A percentile compares a stretch with the other conserved stretches of the same genome.
Evolutionary conservation across 768 basidiomycete genomes (phyloP).

Genomic region (Amanita thiersii): DNA sequence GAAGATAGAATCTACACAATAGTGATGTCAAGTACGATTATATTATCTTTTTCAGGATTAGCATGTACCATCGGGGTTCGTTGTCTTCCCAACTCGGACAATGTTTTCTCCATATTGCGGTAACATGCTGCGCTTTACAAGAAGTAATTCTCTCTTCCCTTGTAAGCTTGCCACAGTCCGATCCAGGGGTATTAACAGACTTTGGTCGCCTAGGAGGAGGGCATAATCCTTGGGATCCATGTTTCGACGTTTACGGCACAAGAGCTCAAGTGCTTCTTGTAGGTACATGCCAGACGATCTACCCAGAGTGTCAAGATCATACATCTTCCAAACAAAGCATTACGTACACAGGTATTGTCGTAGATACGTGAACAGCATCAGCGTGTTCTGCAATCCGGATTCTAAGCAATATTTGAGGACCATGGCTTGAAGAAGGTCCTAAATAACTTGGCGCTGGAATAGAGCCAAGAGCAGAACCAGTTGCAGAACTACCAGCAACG

Average conservation of each 20-base stretch:
- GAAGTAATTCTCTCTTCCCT: conserved; percentile 74
- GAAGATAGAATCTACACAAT: conserved; percentile 76
- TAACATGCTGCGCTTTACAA: conserved; percentile 75
- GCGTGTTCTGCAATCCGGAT: conserved; percentile 75
- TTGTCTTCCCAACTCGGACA: conserved; percentile 60
- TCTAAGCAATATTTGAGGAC: conserved; percentile 77
- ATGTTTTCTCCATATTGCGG: conserved; percentile 64
- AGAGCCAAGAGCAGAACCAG: conserved; percentile 35
- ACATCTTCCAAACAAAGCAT: background rate
- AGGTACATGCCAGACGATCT: conserved; percentile 93
- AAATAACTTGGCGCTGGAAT: conserved; percentile 56
- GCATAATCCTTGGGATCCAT: conserved; percentile 75
- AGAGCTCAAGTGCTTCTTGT: conserved; percentile 87
- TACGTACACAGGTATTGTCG: conserved; percentile 85
- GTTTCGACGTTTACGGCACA: conserved; percentile 64
- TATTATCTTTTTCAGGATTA: background rate
- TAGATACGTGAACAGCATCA: conserved; percentile 79
- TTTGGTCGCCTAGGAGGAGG: conserved; percentile 58
- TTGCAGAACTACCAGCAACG: conserved; percentile 36
- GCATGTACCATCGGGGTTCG: conserved; percentile 84
- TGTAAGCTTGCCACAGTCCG: conserved; percentile 94
- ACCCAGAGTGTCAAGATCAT: conserved; percentile 3
- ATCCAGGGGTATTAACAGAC: conserved; percentile 83
- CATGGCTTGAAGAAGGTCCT: conserved; percentile 63
- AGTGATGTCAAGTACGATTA: background rate